Percentiles rank a stretch among this genome's conserved stretches.
Conservation (phyloP, 352 stramenopile genomes). For the Globisporangium recalcitrans region DNA sequence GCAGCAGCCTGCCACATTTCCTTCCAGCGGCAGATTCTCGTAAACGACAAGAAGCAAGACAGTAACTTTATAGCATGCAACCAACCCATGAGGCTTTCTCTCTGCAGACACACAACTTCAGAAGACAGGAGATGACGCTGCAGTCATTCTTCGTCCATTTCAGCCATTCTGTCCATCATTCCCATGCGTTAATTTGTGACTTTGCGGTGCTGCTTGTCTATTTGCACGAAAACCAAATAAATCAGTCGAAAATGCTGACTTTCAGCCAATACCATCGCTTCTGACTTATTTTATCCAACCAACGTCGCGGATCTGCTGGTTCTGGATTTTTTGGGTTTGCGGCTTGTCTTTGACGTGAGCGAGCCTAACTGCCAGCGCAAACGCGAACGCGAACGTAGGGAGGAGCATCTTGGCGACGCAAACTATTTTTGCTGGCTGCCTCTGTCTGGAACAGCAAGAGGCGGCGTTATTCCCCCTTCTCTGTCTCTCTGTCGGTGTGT, state of each 20-base stretch:
- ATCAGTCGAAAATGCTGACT: not conserved
- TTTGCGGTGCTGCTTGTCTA: not conserved
- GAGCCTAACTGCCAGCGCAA: too few relatives aligned
- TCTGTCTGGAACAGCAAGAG: not conserved
- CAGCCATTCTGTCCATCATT: not conserved
- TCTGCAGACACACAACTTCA: not conserved
- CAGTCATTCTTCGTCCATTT: not conserved
- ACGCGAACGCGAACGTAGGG: slow-evolving; percentile 7
- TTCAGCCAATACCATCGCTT: slow-evolving; percentile 4
- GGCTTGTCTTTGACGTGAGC: slow-evolving; percentile 11
- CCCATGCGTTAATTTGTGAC: not conserved
- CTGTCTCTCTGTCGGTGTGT: not conserved
- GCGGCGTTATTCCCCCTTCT: not conserved
- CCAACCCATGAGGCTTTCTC: not conserved
- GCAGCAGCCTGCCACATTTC: not conserved
- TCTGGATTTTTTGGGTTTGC: not conserved
- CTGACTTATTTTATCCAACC: not conserved
- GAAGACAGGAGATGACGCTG: not conserved
- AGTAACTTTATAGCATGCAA: slow-evolving; percentile 6
- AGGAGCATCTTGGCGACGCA: not conserved
- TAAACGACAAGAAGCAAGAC: slow-evolving; percentile 1
- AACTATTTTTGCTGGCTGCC: slow-evolving; percentile 3
- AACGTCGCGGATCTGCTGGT: not conserved
- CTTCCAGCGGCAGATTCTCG: too few relatives aligned
- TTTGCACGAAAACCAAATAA: not conserved